Evolutionary conservation across 108 stramenopile species (phyloP).

Genomic region (Epithemia pelagica): DNA sequence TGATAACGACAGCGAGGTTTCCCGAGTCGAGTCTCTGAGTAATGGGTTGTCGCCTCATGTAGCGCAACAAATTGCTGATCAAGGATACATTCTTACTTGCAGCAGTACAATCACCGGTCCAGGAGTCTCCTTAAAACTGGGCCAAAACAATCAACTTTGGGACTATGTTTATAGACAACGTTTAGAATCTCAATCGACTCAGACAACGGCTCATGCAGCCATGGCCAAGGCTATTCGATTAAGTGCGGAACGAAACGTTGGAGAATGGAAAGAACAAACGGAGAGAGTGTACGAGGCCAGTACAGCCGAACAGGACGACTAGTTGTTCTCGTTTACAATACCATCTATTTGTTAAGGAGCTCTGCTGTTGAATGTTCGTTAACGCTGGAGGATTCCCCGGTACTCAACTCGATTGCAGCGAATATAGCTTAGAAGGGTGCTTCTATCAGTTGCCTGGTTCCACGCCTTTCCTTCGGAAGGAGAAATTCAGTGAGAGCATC

Average conservation of each 20-base stretch:
- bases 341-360: too few species aligned
- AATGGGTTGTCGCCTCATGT: slow-evolving; percentile 59
- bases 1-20: slow-evolving; percentile 12
- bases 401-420: too few species aligned
- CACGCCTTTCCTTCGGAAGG: too few species aligned
- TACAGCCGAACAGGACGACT: too few species aligned
- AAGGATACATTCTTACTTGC: slow-evolving; percentile 57
- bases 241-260: slow-evolving; percentile 26
- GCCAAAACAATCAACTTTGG: slow-evolving; percentile 47
- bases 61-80: slow-evolving; percentile 21
- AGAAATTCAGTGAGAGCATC: too few species aligned
- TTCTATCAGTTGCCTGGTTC: too few species aligned
- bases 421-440: too few species aligned
- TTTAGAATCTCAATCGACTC: slow-evolving; percentile 24
- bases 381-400: too few species aligned
- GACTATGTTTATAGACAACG: slow-evolving; percentile 39
- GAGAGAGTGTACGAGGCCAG: slow-evolving; percentile 1
- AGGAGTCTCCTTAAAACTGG: slow-evolving; percentile 48
- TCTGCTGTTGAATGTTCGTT: too few species aligned
- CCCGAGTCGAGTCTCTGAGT: slow-evolving; percentile 6
- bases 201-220: slow-evolving; percentile 32
- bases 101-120: slow-evolving; percentile 44
- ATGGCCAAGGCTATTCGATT: slow-evolving; percentile 27
- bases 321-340: too few species aligned
- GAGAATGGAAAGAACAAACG: slow-evolving; percentile 21